These are phyloP conservation scores for Peronospora destructor DNA, from an alignment of 352 stramenopile species.

Conservation along the genomic window DNA sequence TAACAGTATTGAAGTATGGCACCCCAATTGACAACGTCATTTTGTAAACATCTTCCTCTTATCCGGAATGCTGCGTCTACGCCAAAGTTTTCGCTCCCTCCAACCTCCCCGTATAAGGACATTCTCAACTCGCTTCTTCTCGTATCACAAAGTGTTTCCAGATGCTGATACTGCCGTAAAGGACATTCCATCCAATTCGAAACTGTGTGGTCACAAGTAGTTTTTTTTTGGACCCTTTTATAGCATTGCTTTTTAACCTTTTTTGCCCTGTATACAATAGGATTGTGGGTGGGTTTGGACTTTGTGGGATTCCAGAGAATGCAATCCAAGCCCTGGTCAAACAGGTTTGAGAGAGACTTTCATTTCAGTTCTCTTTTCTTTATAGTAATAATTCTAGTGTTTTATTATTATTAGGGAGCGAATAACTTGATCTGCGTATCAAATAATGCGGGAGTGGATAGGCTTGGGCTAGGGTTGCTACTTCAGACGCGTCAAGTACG, in stretches of 20 bases:
- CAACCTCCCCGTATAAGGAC: constrained; percentile 1
- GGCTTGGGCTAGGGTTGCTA: constrained; percentile 90
- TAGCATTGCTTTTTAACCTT: neutral
- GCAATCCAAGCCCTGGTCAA: constrained; percentile 81
- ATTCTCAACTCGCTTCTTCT: constrained; percentile 12
- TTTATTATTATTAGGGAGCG: constrained; percentile 34
- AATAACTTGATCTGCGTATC: constrained; percentile 87
- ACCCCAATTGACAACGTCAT: too few species aligned
- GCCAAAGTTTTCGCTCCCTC: neutral
- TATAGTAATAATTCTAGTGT: too few species aligned
- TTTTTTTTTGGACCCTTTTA: neutral
- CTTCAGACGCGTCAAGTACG: constrained; percentile 86
- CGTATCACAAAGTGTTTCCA: constrained; percentile 59
- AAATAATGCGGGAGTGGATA: constrained; percentile 92
- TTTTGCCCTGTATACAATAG: constrained; percentile 18
- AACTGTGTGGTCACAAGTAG: constrained; percentile 38
- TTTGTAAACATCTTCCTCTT: too few species aligned
- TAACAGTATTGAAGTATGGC: too few species aligned
- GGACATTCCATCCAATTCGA: constrained; percentile 65
- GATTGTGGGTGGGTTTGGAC: constrained; percentile 85
- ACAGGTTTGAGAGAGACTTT: constrained; percentile 24
- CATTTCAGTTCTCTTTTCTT: too few species aligned
- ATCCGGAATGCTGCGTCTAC: constrained; percentile 16
- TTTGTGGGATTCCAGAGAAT: constrained; percentile 91
- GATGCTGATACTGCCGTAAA: constrained; percentile 63